Percentiles rank a stretch among this genome's conserved stretches.
phyloP scores from a whole-genome alignment of 2,329 filamentous ascomycete species.

The Fusarium sp. region DNA sequence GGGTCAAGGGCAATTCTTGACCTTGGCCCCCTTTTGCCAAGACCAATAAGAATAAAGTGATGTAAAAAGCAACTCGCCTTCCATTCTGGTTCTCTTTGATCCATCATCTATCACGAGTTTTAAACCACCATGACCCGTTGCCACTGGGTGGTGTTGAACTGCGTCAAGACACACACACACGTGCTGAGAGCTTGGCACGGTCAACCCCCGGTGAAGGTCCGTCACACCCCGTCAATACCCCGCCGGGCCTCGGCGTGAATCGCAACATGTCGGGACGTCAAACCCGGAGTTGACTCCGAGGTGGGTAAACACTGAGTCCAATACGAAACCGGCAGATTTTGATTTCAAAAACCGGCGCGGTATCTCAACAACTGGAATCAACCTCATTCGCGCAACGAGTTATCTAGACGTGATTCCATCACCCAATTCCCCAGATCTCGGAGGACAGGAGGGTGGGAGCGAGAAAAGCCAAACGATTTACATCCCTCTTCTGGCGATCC shows the following conservation, averaged over 20 bases:
- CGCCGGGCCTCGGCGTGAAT: slow-evolving; percentile 33
- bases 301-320: slow-evolving; percentile 20
- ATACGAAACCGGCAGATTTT: slow-evolving; percentile 32
- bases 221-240: slow-evolving; percentile 24
- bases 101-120: slow-evolving; percentile 31
- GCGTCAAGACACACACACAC: slow-evolving; percentile 1
- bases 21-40: slow-evolving; percentile 27
- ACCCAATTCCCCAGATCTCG: slow-evolving; percentile 34
- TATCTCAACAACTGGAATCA: slow-evolving; percentile 23
- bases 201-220: slow-evolving; percentile 29
- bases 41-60: slow-evolving; percentile 33
- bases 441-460: slow-evolving; percentile 25
- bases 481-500: slow-evolving; percentile 32
- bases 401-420: slow-evolving; percentile 40
- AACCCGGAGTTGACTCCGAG: slow-evolving; percentile 23
- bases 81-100: slow-evolving; percentile 6
- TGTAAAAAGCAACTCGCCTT: slow-evolving; percentile 19
- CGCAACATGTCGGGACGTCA: slow-evolving; percentile 18
- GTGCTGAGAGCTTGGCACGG: slow-evolving; percentile 25
- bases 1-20: slow-evolving; percentile 17
- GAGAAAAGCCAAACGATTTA: slow-evolving; percentile 14
- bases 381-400: slow-evolving; percentile 39
- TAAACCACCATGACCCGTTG: slow-evolving; percentile 31
- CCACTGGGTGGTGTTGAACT: slow-evolving; percentile 36
- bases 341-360: slow-evolving; percentile 30